Conservation (phyloP, 257 asterid genomes). For the Ophiorrhiza pumila region DNA sequence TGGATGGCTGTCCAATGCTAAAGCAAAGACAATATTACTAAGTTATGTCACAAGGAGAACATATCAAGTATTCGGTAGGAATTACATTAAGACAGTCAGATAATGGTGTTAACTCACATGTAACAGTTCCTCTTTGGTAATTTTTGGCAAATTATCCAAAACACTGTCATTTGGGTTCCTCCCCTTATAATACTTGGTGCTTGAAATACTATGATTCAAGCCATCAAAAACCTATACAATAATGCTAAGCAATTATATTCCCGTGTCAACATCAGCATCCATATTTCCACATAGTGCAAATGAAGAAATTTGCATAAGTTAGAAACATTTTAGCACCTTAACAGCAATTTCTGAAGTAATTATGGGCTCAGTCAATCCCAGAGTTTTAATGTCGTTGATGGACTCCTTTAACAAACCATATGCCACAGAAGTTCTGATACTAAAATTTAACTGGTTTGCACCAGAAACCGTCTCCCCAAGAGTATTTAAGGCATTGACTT, state of each 20-base stretch:
- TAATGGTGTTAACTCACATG: conserved; percentile 49
- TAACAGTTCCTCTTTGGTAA: conserved; percentile 63
- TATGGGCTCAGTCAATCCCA: conserved; percentile 62
- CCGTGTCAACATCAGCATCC: conserved; percentile 14
- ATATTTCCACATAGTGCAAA: not conserved
- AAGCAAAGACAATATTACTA: conserved; percentile 16
- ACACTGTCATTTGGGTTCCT: conserved; percentile 73
- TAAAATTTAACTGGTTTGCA: conserved; percentile 46
- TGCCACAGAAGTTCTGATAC: conserved; percentile 55
- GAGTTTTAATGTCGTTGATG: conserved; percentile 47
- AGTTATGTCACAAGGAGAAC: not conserved
- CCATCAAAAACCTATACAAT: conserved; percentile 60
- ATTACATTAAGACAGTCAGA: not conserved
- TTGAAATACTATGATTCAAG: conserved; percentile 79
- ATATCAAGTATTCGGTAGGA: not conserved
- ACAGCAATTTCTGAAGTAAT: conserved; percentile 67
- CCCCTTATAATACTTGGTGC: conserved; percentile 82
- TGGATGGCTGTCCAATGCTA: conserved; percentile 93
- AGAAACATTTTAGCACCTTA: conserved; percentile 46
- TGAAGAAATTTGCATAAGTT: not conserved
- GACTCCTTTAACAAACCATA: conserved; percentile 53
- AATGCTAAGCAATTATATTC: conserved; percentile 26
- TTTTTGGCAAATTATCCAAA: conserved; percentile 72
- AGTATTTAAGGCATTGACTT: conserved; percentile 74
- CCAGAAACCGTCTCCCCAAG: conserved; percentile 62